Conservation (phyloP, 495 filamentous ascomycete genomes). For the Echria macrotheca region DNA sequence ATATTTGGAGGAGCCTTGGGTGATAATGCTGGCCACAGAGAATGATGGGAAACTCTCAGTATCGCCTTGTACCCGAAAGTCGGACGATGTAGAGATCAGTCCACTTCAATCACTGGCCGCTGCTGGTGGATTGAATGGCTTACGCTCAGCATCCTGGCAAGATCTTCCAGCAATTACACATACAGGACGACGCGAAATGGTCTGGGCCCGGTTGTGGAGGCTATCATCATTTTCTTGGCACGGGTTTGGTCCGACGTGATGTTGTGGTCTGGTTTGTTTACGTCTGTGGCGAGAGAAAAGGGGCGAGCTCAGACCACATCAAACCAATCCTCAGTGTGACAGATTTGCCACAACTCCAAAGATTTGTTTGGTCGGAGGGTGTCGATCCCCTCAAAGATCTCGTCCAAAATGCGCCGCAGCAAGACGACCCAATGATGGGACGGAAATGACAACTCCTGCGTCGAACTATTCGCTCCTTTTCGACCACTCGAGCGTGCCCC, state of each 20-base stretch:
- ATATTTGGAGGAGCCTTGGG: too few species aligned
- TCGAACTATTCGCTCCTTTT: not conserved
- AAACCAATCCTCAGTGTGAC: not conserved
- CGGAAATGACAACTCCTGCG: not conserved
- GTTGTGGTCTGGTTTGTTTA: conserved; percentile 10
- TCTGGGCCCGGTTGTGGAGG: too few species aligned
- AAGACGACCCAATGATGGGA: not conserved
- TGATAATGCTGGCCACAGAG: too few species aligned
- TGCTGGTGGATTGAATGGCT: too few species aligned
- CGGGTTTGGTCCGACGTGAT: not conserved
- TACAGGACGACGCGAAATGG: too few species aligned
- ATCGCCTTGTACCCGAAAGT: too few species aligned
- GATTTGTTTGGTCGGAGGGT: not conserved
- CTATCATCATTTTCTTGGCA: not conserved
- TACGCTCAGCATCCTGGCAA: too few species aligned
- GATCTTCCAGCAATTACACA: too few species aligned
- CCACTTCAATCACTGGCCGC: too few species aligned
- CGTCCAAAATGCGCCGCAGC: not conserved
- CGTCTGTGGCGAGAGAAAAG: conserved; percentile 9
- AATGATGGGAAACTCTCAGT: too few species aligned
- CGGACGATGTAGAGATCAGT: too few species aligned
- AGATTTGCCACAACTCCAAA: conserved; percentile 8
- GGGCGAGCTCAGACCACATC: conserved; percentile 6
- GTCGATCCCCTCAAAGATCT: not conserved
- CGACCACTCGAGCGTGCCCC: not conserved